These are phyloP conservation scores for Quercus glauca DNA, from an alignment of 306 rosid species.

Conservation along the genomic window DNA sequence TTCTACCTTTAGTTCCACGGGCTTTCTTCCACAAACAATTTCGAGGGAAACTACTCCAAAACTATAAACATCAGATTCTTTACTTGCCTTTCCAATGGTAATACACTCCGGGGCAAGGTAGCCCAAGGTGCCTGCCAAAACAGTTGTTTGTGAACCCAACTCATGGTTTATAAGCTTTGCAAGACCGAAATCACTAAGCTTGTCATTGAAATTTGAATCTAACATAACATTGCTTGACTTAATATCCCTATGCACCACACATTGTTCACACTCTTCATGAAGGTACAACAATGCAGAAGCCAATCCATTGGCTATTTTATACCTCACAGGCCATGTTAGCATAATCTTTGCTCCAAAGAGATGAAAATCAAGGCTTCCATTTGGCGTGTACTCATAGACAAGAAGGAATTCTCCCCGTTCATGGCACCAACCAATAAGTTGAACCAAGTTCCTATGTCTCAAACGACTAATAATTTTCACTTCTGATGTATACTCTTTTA, in stretches of 20 bases:
- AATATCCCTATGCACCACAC: conserved; percentile 76
- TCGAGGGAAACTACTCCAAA: conserved; percentile 78
- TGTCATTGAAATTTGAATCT: conserved; percentile 66
- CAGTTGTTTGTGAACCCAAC: conserved; percentile 66
- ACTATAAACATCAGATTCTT: conserved; percentile 69
- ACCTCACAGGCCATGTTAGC: conserved; percentile 52
- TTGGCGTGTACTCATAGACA: conserved; percentile 65
- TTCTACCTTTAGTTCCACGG: conserved; percentile 49
- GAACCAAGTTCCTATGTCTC: conserved; percentile 70
- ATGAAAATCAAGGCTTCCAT: conserved; percentile 82
- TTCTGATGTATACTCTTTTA: conserved; percentile 68
- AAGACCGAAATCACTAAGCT: conserved; percentile 77
- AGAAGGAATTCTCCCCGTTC: conserved; percentile 65
- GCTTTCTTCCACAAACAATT: conserved; percentile 67
- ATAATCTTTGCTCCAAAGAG: conserved; percentile 40
- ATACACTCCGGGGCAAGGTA: conserved; percentile 74
- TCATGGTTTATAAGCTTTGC: conserved; percentile 74
- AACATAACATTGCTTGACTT: conserved; percentile 76
- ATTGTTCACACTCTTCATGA: conserved; percentile 86
- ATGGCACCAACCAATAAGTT: conserved; percentile 85
- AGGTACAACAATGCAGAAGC: conserved; percentile 65
- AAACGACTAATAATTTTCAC: conserved; percentile 64
- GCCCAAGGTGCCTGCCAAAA: conserved; percentile 75
- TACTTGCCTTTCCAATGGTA: conserved; percentile 67
- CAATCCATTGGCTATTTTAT: conserved; percentile 59